Percentiles rank a stretch among this genome's conserved stretches.
Evolutionary conservation across 2,329 filamentous ascomycete genomes (phyloP).

Genomic region (Aspergillus novofumigatus): DNA sequence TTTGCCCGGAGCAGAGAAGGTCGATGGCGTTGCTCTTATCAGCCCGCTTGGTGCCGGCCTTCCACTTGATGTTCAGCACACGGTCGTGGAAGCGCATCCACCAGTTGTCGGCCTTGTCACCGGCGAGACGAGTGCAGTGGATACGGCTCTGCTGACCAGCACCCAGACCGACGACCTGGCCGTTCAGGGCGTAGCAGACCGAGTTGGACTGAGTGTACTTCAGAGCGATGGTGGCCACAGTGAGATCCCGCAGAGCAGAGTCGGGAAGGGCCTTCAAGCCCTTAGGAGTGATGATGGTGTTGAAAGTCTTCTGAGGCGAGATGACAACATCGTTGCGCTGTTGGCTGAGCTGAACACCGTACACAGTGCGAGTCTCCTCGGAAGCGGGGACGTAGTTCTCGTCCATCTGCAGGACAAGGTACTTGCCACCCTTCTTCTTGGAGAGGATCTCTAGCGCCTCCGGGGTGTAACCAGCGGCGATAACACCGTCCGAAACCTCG

Average conservation of each 20-base stretch:
- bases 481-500: conserved; percentile 95
- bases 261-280: conserved; percentile 69
- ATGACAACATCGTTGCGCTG: conserved; percentile 90
- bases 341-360: conserved; percentile 83
- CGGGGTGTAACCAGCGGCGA: conserved; percentile 80
- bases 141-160: conserved; percentile 97
- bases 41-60: conserved; percentile 91
- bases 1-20: conserved; percentile 83
- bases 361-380: conserved; percentile 80
- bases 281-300: conserved; percentile 80
- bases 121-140: conserved; percentile 94
- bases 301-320: conserved; percentile 75
- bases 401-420: conserved; percentile 94
- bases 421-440: conserved; percentile 98
- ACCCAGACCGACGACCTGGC: conserved; percentile 88
- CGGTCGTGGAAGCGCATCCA: conserved; percentile 97
- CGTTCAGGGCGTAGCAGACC: conserved; percentile 92
- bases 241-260: conserved; percentile 79
- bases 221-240: conserved; percentile 91
- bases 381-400: conserved; percentile 71
- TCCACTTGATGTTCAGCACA: conserved; percentile 86
- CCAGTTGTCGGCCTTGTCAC: conserved; percentile 99
- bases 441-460: conserved; percentile 85
- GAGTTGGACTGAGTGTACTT: conserved; percentile 99
- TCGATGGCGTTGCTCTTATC: conserved; percentile 99